Base-by-base conservation (phyloP, 2,329 filamentous ascomycete species). In the Sporothrix brunneoviolacea region DNA sequence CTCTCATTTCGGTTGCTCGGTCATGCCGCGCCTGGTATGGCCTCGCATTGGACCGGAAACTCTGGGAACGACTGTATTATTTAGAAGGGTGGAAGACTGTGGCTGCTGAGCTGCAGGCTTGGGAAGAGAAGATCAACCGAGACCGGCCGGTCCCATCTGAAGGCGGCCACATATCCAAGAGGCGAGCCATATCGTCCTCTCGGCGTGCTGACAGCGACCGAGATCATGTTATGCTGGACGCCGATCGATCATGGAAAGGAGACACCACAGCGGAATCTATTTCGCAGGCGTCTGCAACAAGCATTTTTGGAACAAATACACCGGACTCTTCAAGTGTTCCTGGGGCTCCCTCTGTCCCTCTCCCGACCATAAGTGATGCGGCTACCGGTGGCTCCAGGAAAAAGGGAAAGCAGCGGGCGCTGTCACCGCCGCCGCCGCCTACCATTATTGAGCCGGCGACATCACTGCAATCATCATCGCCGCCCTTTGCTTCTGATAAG, bases 11-110 rank as follows among this genome's bases (percentile, higher is more conserved):
- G 44, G 87, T 91, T 3, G 88, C 89, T 1, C 78, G 81, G 39
- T 82, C 89, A 15, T 96, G 89, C 32, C 82, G 83, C 41, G 75
- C 82, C 56, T 98, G 93, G 91, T 84, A 91, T 55, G 76, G 79
- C 16, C 75, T 93, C 16, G 84, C 91, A 6, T 70, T 90, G 46
- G 93, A 98, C 65, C 81, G 87, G 30, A 85, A 86, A 54, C 70
- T 97, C 24, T 98, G 93, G 93, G 84, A 88, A 63, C 76, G 81
- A 13, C 70, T 95, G 13, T 98, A 95, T 67, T 77, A 83, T 32
- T 70, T 83, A 8, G 91, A 97, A 69, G 93, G 93, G 6, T 98
- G 93, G 88, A 82, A 82, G 57, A 79, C 86, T 7, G 75, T 91
- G 55, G 68, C 70, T 8, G 68, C 72, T 9, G 86, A 89, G 57